Base-by-base conservation (phyloP, 2,329 filamentous ascomycete species). In the Mollisiaceae sp. region DNA sequence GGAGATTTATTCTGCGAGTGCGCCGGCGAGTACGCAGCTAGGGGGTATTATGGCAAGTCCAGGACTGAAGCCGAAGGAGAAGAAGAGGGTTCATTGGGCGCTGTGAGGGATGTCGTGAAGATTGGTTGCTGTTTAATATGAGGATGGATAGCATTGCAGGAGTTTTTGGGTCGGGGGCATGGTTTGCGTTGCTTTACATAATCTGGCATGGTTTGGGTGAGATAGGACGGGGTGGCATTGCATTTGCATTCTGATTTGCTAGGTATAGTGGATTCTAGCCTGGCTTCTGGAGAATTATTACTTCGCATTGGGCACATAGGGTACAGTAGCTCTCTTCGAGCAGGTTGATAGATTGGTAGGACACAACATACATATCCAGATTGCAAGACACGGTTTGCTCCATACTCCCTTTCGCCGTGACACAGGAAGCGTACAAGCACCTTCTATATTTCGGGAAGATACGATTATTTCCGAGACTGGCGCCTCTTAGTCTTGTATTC, bases 61-160 rank as follows among this genome's bases (percentile, higher is more conserved):
- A 20, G 71, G 68, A 56, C 39, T 60, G 39, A 72, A 71, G 72
- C 50, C 61, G 58, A 75, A 71, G 60, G 54, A 63, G 50, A 75
- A 75, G 71, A 76, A 76, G 70, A 71, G 67, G 56, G 73, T 76
- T 54, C 73, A 76, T 65, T 76, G 74, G 73, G 72, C 70, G 8
- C 32, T 71, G 35, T 75, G 54, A 72, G 41, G 43, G 32, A 59
- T 36, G 24, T n/a, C n/a, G 32, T 22, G 22, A 35, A 14, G 24
- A 41, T 15, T 50, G n/a, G n/a, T n/a, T n/a, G n/a, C n/a, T n/a
- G 41, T 22, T n/a, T 54, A 58, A 52, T 35, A 39, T 35, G 47
- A 36, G 45, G 2, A 9, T 41, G 9, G 38, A 15, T 61, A 57
- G 63, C 47, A 60, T 61, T 64, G 57, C 39, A 54, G 50, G 50